These are phyloP conservation scores for Neurospora sp. DNA, from an alignment of 495 filamentous ascomycete genomes.

Conservation along the genomic window DNA sequence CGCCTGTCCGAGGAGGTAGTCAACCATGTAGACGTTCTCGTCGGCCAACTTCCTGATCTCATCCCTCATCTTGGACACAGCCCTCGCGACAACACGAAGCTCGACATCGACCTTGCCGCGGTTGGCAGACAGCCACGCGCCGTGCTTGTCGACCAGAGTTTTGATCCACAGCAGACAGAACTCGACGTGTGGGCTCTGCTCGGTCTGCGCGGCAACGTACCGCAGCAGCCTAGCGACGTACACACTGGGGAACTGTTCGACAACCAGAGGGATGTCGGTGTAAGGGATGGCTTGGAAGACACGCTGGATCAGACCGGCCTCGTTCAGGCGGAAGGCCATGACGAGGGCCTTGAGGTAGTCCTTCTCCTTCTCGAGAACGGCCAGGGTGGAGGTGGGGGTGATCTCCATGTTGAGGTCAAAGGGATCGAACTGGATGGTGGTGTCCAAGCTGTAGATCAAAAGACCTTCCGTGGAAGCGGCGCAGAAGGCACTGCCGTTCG, in stretches of 20 bases:
- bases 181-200: slow-evolving; percentile 85
- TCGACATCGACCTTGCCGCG: slow-evolving; percentile 66
- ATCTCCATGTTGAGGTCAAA: slow-evolving; percentile 92
- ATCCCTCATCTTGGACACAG: slow-evolving; percentile 63
- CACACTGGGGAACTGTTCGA: slow-evolving; percentile 69
- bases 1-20: slow-evolving; percentile 56
- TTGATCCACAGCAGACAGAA: slow-evolving; percentile 91
- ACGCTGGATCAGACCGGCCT: slow-evolving; percentile 60
- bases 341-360: slow-evolving; percentile 87
- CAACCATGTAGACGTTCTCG: slow-evolving; percentile 75
- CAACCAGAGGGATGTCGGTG: slow-evolving; percentile 64
- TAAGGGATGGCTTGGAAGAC: slow-evolving; percentile 80
- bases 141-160: slow-evolving; percentile 70
- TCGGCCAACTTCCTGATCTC: slow-evolving; percentile 68
- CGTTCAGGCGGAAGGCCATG: slow-evolving; percentile 94
- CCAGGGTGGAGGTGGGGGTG: slow-evolving; percentile 71
- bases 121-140: slow-evolving; percentile 72
- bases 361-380: slow-evolving; percentile 58
- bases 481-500: slow-evolving; percentile 82
- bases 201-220: slow-evolving; percentile 78
- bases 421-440: slow-evolving; percentile 73
- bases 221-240: slow-evolving; percentile 74
- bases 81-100: slow-evolving; percentile 66
- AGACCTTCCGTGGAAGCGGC: slow-evolving; percentile 91
- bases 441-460: slow-evolving; percentile 83